A percentile compares a stretch with the other conserved stretches of the same genome.
phyloP scores from a whole-genome alignment of 768 basidiomycete genomes.

The Leucocoprinus birnbaumii region DNA sequence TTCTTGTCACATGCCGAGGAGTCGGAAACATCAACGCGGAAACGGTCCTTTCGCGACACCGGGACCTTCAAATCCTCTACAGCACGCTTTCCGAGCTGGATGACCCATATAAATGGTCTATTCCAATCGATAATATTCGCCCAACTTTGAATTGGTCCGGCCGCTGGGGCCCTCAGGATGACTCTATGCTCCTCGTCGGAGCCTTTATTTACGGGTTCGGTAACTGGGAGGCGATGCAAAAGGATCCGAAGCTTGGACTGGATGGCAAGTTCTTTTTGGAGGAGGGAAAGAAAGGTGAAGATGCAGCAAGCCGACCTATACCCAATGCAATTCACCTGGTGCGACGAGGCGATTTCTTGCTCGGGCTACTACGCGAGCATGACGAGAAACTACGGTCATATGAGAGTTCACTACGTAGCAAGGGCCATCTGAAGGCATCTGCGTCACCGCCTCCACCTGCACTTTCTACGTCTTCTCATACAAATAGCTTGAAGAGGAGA shows the following conservation, averaged over 20 bases:
- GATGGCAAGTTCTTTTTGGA: constrained; percentile 97
- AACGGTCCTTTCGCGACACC: constrained; percentile 86
- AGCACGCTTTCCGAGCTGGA: constrained; percentile 71
- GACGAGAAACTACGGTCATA: constrained; percentile 90
- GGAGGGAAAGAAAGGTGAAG: constrained; percentile 93
- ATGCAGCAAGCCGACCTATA: constrained; percentile 80
- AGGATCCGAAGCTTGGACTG: constrained; percentile 80
- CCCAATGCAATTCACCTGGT: constrained; percentile 99
- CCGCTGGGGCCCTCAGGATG: constrained; percentile 89
- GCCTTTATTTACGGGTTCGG: constrained; percentile 94
- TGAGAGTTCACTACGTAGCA: constrained; percentile 73
- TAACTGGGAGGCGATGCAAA: constrained; percentile 93
- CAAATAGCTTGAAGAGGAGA: constrained; percentile 64
- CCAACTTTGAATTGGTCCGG: constrained; percentile 96
- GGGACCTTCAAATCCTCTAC: constrained; percentile 86
- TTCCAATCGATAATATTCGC: constrained; percentile 92
- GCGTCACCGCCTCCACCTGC: constrained; percentile 69
- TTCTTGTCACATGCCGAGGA: constrained; percentile 85
- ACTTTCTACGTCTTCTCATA: constrained; percentile 65
- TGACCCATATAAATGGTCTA: constrained; percentile 78
- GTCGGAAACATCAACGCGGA: constrained; percentile 97
- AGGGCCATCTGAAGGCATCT: constrained; percentile 59
- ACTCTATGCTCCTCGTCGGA: constrained; percentile 92
- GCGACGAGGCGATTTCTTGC: constrained; percentile 91
- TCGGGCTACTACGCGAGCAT: constrained; percentile 80